Percentiles rank a stretch among this genome's conserved stretches.
Evolutionary conservation across 1,284 basidiomycete genomes (phyloP).

Genomic region (Irpex sp.): DNA sequence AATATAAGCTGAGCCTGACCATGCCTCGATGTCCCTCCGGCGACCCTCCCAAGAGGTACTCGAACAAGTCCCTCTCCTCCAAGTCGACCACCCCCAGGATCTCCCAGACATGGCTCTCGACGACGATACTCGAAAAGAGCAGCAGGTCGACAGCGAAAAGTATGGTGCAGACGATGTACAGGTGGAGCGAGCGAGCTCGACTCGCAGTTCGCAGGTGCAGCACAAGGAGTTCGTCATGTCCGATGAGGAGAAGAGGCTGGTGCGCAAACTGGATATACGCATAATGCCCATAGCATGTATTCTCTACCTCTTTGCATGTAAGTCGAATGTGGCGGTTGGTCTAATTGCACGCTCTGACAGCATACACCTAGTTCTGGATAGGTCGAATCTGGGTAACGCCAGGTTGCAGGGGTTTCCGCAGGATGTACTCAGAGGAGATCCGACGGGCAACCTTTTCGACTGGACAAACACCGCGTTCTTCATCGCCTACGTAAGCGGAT

Average conservation of each 20-base stretch:
- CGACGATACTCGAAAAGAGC: not conserved
- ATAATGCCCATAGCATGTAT: conserved; percentile 68
- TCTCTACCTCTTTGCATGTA: conserved; percentile 72
- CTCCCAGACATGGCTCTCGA: not conserved
- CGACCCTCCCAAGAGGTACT: conserved; percentile 6
- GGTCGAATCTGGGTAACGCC: conserved; percentile 73
- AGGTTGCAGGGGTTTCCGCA: conserved; percentile 62
- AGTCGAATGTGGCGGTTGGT: conserved; percentile 19
- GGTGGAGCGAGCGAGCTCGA: conserved; percentile 6
- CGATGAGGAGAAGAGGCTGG: conserved; percentile 47
- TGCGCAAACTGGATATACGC: conserved; percentile 60
- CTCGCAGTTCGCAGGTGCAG: conserved; percentile 1
- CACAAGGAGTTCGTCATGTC: conserved; percentile 7
- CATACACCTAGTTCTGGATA: conserved; percentile 51
- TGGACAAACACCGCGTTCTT: conserved; percentile 74
- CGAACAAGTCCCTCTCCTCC: conserved; percentile 12
- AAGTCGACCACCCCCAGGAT: not conserved
- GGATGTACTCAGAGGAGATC: conserved; percentile 62
- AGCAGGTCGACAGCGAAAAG: conserved; percentile 9
- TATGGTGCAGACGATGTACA: conserved; percentile 3
- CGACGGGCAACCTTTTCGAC: conserved; percentile 59
- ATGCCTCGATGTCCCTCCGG: not conserved
- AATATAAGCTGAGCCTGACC: not conserved
- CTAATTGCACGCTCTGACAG: not conserved
- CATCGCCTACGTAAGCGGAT: conserved; percentile 58